Percentiles rank a stretch among this genome's conserved stretches.
phyloP scores from a whole-genome alignment of 169 alveolate species.

The Cryptosporidium sp. region DNA sequence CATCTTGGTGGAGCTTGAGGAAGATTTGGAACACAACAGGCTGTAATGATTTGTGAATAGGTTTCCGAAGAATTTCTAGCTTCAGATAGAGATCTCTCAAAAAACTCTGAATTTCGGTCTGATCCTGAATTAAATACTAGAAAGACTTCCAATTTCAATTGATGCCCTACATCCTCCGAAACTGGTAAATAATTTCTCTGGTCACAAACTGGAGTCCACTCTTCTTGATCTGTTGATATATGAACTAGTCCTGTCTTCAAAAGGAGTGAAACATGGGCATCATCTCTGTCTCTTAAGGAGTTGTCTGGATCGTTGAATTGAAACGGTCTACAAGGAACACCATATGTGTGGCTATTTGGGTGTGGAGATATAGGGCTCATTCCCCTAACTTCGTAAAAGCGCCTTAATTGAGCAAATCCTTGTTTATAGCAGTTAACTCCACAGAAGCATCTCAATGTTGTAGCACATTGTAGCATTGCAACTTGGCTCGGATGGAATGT shows the following conservation, averaged over 20 bases:
- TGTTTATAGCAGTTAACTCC: conserved; percentile 80
- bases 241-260: conserved; percentile 80
- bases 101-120: conserved; percentile 31
- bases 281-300: conserved; percentile 80
- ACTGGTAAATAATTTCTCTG: conserved; percentile 82
- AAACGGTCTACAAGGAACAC: conserved; percentile 84
- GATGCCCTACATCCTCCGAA: conserved; percentile 82
- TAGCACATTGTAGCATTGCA: conserved; percentile 82
- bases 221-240: conserved; percentile 75
- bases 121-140: conserved; percentile 73
- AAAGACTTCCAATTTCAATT: conserved; percentile 80
- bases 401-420: conserved; percentile 81
- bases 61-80: conserved; percentile 75
- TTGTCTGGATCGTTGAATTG: conserved; percentile 81
- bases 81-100: conserved; percentile 7
- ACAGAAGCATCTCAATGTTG: conserved; percentile 83
- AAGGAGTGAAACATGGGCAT: conserved; percentile 79
- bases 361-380: conserved; percentile 80
- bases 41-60: conserved; percentile 79
- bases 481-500: conserved; percentile 83
- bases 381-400: conserved; percentile 81
- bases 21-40: conserved; percentile 81
- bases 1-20: conserved; percentile 76
- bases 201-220: conserved; percentile 78
- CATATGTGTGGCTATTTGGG: conserved; percentile 83